phyloP scores from a whole-genome alignment of 192 early-diverging fungal genomes.

The Anaeromyces robustus region DNA sequence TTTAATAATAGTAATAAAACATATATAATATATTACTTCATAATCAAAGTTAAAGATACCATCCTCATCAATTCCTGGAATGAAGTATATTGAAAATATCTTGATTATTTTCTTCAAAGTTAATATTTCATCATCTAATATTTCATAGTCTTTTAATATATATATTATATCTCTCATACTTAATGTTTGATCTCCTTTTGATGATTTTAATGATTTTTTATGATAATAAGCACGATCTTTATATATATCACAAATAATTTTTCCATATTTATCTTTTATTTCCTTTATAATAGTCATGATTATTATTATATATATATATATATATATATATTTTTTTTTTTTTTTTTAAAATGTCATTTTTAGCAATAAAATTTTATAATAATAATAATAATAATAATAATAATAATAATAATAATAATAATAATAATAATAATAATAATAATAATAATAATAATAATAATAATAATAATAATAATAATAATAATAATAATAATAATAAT shows the following conservation, averaged over 20 bases:
- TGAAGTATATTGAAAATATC: neutral
- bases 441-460: too few species aligned
- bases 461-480: too few species aligned
- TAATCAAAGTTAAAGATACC: neutral
- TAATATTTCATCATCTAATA: neutral
- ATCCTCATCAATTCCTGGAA: neutral
- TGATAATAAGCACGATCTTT: neutral
- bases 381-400: too few species aligned
- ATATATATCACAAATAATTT: neutral
- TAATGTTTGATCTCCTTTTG: neutral
- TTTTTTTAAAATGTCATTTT: too few species aligned
- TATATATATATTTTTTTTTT: too few species aligned
- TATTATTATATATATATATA: too few species aligned
- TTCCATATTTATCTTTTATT: neutral
- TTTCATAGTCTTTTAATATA: neutral
- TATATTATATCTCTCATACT: neutral
- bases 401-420: too few species aligned
- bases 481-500: too few species aligned
- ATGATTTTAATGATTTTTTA: neutral
- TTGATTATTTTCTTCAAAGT: neutral
- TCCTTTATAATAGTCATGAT: too few species aligned
- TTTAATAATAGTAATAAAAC: too few species aligned
- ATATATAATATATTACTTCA: neutral
- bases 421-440: too few species aligned
- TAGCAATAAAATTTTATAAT: too few species aligned